phyloP scores from a whole-genome alignment of 2,329 filamentous ascomycete genomes.

The Rhinocladiella similis region DNA sequence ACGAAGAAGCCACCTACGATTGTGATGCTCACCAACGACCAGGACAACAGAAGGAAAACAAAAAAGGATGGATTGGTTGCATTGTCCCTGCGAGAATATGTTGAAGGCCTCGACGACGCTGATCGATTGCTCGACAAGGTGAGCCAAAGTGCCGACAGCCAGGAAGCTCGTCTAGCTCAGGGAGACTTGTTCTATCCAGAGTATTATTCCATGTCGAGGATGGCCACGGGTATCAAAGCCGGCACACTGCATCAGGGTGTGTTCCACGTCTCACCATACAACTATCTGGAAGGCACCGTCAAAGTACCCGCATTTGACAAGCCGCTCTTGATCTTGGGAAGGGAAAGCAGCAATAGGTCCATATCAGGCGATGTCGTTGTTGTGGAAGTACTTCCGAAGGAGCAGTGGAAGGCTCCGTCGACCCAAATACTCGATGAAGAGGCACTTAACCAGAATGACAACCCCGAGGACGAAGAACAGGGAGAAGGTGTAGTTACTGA shows the following conservation, averaged over 20 bases:
- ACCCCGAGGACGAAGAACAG: constrained; percentile 78
- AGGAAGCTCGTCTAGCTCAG: constrained; percentile 64
- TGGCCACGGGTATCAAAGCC: constrained; percentile 90
- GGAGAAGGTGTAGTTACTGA: constrained; percentile 79
- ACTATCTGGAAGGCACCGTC: constrained; percentile 92
- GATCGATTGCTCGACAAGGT: constrained; percentile 92
- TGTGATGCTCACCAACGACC: constrained; percentile 93
- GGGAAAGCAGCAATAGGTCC: constrained; percentile 94
- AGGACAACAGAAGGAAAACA: constrained; percentile 80
- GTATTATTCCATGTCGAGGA: constrained; percentile 82
- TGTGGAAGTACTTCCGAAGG: constrained; percentile 86
- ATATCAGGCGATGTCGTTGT: constrained; percentile 92
- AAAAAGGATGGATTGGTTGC: constrained; percentile 72
- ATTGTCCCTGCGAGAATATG: constrained; percentile 71
- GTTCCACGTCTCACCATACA: constrained; percentile 96
- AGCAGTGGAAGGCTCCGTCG: constrained; percentile 96
- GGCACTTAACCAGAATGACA: constrained; percentile 86
- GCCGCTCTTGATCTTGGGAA: constrained; percentile 79
- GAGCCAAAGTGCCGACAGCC: constrained; percentile 71
- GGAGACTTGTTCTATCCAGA: constrained; percentile 80
- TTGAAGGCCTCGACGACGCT: constrained; percentile 78
- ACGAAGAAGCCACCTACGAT: constrained; percentile 67
- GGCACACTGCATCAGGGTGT: constrained; percentile 89
- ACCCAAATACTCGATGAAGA: constrained; percentile 97
- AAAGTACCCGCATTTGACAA: constrained; percentile 89